phyloP scores from a whole-genome alignment of 208 protist genomes.

The Naegleria gruberi region DNA sequence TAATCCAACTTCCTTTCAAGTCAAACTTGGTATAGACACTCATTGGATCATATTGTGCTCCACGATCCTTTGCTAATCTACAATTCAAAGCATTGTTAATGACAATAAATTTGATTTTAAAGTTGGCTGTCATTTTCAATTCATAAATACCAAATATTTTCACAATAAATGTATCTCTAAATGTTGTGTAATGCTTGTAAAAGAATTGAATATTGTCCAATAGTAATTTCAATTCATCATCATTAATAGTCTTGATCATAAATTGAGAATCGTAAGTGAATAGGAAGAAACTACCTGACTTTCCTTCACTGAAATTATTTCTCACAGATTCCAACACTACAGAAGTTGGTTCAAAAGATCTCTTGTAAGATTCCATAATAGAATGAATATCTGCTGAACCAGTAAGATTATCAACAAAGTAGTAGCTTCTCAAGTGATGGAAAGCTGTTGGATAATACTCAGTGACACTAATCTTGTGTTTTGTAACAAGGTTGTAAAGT shows the following conservation, averaged over 20 bases:
- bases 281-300: constrained; percentile 31
- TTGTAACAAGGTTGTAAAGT: background rate
- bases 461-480: background rate
- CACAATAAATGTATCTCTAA: constrained; percentile 4
- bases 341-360: background rate
- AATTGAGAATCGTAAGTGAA: constrained; percentile 31
- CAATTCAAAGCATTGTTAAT: background rate
- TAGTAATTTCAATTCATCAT: constrained; percentile 23
- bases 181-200: background rate
- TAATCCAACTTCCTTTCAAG: background rate
- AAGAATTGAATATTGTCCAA: constrained; percentile 15
- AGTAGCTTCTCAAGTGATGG: background rate
- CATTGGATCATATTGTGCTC: background rate
- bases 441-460: background rate
- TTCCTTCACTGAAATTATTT: constrained; percentile 18
- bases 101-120: background rate
- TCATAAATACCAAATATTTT: constrained; percentile 1
- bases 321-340: background rate
- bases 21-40: background rate
- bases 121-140: background rate
- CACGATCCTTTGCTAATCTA: background rate
- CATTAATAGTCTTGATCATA: constrained; percentile 31
- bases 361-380: background rate
- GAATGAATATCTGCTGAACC: background rate
- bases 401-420: background rate